Evolutionary conservation across 1,139 yeast genomes (phyloP), one percentile per base, ranked within the genome.

Genomic region (Saccharomyces hybrid): DNA sequence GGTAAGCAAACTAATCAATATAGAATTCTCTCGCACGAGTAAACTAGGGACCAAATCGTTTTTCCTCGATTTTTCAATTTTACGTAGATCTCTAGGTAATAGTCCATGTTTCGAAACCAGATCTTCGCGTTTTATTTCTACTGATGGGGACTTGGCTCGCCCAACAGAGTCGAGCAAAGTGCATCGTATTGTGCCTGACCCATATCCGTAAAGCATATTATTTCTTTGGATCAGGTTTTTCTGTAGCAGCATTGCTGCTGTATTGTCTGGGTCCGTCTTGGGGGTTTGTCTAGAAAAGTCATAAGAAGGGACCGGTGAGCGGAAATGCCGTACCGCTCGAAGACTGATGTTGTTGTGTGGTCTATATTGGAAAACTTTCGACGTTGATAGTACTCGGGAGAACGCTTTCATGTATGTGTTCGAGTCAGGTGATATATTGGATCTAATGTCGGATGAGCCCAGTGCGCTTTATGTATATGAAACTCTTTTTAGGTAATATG

Each of bases 121-220:
- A 74, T 84, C 71, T 67, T 75, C 73, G 77, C 81, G 67, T 75
- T 83, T 85, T 61, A 82, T 78, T 59, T 80, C 81, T n/a, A 77
- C 71, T 0, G 88, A 82, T 0, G 83, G 81, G 0, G 82, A 79
- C 0, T 75, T 73, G 34, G 83, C 78, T 50, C 80, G 75, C 0
- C 93, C 91, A 6, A 71, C 66, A 2, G 63, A 59, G 61, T 85
- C 84, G 59, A 86, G 81, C 0, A 83, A 77, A 0, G 91, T 85
- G 60, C 90, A 85, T 46, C 74, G 58, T 5, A 73, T 63, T 2
- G 66, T 61, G 5, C 69, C 68, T 1, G 67, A 59, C 6, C 71
- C 71, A 32, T 68, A 61, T 31, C 67, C 64, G 47, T 62, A 63
- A 8, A 65, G 56, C 20, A 67, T 55, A 55, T 70, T 70, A 53